Evolutionary conservation across 2,329 filamentous ascomycete genomes (phyloP).

Genomic region (Apiospora malaysiana): DNA sequence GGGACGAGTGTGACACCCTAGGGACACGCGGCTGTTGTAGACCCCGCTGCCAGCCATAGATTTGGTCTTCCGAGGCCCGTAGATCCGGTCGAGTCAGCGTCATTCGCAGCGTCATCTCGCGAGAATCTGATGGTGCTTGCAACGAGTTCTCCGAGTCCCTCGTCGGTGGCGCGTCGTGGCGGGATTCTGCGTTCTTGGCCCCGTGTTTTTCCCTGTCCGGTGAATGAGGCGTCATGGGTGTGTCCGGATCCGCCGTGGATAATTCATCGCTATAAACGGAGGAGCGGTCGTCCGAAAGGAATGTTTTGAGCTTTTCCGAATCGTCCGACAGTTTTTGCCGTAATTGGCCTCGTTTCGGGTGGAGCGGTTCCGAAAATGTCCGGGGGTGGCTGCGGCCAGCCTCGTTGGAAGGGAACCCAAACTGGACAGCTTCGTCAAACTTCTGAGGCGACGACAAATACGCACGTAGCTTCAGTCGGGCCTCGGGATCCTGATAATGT

Average conservation of each 20-base stretch:
- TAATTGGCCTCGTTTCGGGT: not conserved
- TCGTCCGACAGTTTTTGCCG: not conserved
- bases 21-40: conserved; percentile 17
- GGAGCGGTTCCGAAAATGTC: conserved; percentile 24
- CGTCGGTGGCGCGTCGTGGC: not conserved
- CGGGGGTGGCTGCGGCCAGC: conserved; percentile 35
- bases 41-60: conserved; percentile 70
- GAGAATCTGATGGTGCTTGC: conserved; percentile 62
- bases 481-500: conserved; percentile 90
- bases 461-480: conserved; percentile 81
- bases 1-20: conserved; percentile 33
- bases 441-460: conserved; percentile 91
- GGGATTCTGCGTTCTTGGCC: not conserved
- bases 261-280: conserved; percentile 61
- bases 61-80: conserved; percentile 73
- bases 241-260: conserved; percentile 64
- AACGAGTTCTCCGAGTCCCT: conserved; percentile 44
- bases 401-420: conserved; percentile 80
- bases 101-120: conserved; percentile 97
- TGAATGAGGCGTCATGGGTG: conserved; percentile 61
- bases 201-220: conserved; percentile 44
- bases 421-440: conserved; percentile 94
- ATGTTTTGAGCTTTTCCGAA: conserved; percentile 53
- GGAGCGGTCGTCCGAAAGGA: conserved; percentile 54
- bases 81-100: conserved; percentile 90